Base-by-base conservation (phyloP, 1,284 basidiomycete species). In the Apiotrichum laibachii region DNA sequence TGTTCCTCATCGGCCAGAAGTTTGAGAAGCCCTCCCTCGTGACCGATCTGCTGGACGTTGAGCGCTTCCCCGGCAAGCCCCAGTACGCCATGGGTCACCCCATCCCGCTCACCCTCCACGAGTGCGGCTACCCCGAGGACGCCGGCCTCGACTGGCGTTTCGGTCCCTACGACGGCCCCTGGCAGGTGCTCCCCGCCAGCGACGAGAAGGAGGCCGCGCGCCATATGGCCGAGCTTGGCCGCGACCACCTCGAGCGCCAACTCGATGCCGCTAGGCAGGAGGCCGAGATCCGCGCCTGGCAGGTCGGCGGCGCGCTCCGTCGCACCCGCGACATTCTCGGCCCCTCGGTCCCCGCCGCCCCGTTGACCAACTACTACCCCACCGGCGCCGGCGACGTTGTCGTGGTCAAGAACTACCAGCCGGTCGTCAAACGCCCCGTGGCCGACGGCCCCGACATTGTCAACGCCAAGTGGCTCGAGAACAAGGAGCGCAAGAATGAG, bases 71-170 rank as follows among this genome's bases (percentile, higher is more conserved):
- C 77, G 84, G 84, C 43, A 95, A 94, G 76, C 96, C 95, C 0
- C 85, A 86, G 57, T 99, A 97, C 74, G 86, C 89, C 67, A 97
- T 98, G 88, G 92, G 92, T 5, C 87, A 92, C 60, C 89, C 86
- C 1, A 81, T 96, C 0, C 95, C 96, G 0, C 83, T 99, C 33
- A 85, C 97, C 72, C 84, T 99, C 3, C 97, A 93, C 88, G 88
- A 92, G 49, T 95, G 92, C 71, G 87, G 83, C 0, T 99, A 92
- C 52, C 19, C 22, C 76, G 79, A 82, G 15, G 82, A 84, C 8
- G 86, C 87, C 45, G 80, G 91, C 1, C 76, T 79, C 16, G 73
- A 81, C 56, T 99, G 95, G 95, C 84, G 86, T 37, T 85, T 84
- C 3, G 86, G 87, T 26, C 63, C 74, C 55, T 82, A 76, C 65